phyloP scores from a whole-genome alignment of 1,284 basidiomycete species.

The Lignosus rhinocerotis region DNA sequence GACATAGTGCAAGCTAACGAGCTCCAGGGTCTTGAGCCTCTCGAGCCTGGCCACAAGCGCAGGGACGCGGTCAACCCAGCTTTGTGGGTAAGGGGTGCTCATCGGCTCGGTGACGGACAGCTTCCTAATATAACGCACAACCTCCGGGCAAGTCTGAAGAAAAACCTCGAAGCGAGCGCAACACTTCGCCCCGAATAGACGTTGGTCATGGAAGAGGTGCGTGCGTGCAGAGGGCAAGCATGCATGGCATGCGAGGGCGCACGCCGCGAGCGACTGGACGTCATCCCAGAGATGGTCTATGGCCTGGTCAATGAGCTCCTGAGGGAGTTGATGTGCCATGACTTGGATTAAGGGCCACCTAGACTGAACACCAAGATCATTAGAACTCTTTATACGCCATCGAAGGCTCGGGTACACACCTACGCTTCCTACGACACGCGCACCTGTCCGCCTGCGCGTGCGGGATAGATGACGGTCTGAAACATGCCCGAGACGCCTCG shows the following conservation, averaged over 20 bases:
- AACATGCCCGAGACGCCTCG: background rate
- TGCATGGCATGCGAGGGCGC: slow-evolving; percentile 35
- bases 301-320: slow-evolving; percentile 37
- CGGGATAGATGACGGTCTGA: slow-evolving; percentile 1
- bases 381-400: background rate
- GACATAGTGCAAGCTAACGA: slow-evolving; percentile 21
- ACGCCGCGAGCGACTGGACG: slow-evolving; percentile 30
- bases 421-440: background rate
- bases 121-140: slow-evolving; percentile 18
- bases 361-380: background rate
- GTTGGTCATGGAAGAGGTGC: slow-evolving; percentile 35
- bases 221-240: slow-evolving; percentile 37
- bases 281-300: slow-evolving; percentile 39
- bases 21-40: slow-evolving; percentile 18
- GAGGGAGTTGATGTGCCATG: slow-evolving; percentile 14
- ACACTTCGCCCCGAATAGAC: slow-evolving; percentile 8
- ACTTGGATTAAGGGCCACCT: background rate
- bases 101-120: slow-evolving; percentile 18
- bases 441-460: background rate
- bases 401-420: background rate
- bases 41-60: slow-evolving; percentile 12
- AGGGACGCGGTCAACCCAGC: slow-evolving; percentile 22
- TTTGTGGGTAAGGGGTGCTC: slow-evolving; percentile 16
- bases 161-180: slow-evolving; percentile 22
- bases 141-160: slow-evolving; percentile 12